phyloP scores from a whole-genome alignment of 331 rosid species.

The Phaseolus coccineus region DNA sequence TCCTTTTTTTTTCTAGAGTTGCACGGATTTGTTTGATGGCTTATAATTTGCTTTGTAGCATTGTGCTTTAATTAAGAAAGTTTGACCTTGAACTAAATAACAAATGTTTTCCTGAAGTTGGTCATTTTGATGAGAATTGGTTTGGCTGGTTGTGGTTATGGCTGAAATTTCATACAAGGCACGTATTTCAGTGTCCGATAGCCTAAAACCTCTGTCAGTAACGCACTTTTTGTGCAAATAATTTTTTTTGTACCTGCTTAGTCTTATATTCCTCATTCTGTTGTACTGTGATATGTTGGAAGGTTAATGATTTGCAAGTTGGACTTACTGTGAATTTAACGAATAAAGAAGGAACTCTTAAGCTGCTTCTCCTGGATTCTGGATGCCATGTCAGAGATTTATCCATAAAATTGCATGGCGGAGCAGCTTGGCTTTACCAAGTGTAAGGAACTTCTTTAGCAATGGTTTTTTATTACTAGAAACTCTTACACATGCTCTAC shows the following conservation, averaged over 20 bases:
- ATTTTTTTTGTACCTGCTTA: conserved; percentile 4
- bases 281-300: conserved; percentile 49
- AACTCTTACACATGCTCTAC: conserved; percentile 5
- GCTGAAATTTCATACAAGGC: conserved; percentile 6
- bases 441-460: conserved; percentile 60
- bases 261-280: conserved; percentile 24
- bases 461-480: not conserved
- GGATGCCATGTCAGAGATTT: conserved; percentile 71
- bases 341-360: conserved; percentile 73
- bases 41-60: not conserved
- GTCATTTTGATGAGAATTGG: conserved; percentile 24
- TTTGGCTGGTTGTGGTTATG: conserved; percentile 21
- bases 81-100: conserved; percentile 21
- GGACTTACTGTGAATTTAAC: conserved; percentile 65
- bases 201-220: conserved; percentile 23
- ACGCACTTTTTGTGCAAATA: not conserved
- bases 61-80: conserved; percentile 18
- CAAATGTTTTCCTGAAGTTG: conserved; percentile 18
- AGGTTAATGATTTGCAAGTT: conserved; percentile 80
- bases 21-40: conserved; percentile 4
- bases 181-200: conserved; percentile 14
- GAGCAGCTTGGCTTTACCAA: conserved; percentile 97
- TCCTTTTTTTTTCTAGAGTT: conserved; percentile 18
- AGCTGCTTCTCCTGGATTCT: conserved; percentile 66
- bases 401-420: conserved; percentile 74